Evolutionary conservation across 2,329 filamentous ascomycete species (phyloP).

Genomic region (Gyromitra esculenta): DNA sequence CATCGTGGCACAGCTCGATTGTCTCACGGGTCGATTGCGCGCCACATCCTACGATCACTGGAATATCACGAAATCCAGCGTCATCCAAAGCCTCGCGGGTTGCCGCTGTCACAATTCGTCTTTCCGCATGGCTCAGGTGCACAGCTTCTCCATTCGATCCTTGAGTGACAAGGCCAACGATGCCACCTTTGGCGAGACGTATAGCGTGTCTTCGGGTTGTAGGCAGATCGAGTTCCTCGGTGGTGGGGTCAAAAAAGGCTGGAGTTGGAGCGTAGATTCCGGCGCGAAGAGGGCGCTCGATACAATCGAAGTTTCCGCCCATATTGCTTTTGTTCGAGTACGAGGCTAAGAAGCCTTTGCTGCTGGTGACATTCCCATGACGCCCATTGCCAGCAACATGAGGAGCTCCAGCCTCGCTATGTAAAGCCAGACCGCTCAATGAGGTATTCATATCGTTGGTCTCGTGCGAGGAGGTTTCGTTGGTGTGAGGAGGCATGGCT

Average conservation of each 20-base stretch:
- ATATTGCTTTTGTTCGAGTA: constrained; percentile 42
- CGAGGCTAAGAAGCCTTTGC: constrained; percentile 39
- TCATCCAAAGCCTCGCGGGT: constrained; percentile 76
- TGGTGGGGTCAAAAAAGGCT: constrained; percentile 73
- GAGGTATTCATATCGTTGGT: constrained; percentile 45
- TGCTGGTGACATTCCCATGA: constrained; percentile 38
- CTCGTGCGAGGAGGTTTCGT: constrained; percentile 43
- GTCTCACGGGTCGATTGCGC: constrained; percentile 78
- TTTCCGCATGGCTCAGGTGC: constrained; percentile 76
- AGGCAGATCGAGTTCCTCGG: constrained; percentile 73
- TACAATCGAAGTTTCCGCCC: constrained; percentile 37
- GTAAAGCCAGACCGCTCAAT: constrained; percentile 48
- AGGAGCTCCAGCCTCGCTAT: constrained; percentile 48
- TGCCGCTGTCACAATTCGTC: constrained; percentile 73
- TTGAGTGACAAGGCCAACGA: constrained; percentile 78
- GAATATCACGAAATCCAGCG: constrained; percentile 72
- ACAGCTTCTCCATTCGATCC: constrained; percentile 86
- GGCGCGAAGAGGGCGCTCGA: constrained; percentile 54
- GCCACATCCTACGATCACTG: constrained; percentile 79
- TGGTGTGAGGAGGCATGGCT: constrained; percentile 53
- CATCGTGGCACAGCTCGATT: constrained; percentile 74
- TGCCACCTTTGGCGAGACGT: constrained; percentile 75
- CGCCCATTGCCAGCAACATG: constrained; percentile 38
- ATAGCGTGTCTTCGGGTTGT: constrained; percentile 71
- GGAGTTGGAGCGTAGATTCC: constrained; percentile 78